Evolutionary conservation across 441 rosid species (phyloP).

Genomic region (Viola pubescens): DNA sequence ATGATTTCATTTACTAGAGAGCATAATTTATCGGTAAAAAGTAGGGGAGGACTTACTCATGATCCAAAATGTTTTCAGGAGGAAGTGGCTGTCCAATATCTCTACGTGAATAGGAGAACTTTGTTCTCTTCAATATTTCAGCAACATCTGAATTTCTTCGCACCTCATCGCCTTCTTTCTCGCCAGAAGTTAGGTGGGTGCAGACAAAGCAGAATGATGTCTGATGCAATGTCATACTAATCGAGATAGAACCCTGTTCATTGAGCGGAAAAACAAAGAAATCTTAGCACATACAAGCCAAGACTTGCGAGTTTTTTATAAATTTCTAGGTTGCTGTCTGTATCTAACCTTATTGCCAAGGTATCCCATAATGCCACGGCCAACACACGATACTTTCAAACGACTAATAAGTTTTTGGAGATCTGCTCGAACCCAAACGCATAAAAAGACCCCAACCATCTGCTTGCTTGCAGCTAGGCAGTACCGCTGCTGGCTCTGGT

Average conservation of each 20-base stretch:
- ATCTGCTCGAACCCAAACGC: conserved; percentile 77
- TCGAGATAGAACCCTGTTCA: conserved; percentile 76
- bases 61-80: conserved; percentile 61
- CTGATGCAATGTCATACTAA: conserved; percentile 67
- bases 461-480: conserved; percentile 82
- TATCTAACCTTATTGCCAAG: conserved; percentile 82
- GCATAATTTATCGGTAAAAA: background rate
- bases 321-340: background rate
- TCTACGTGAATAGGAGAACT: conserved; percentile 44
- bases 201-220: conserved; percentile 86
- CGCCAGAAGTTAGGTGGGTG: conserved; percentile 87
- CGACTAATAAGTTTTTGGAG: conserved; percentile 45
- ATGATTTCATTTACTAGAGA: no score
- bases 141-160: conserved; percentile 72
- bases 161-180: conserved; percentile 81
- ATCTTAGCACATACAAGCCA: background rate
- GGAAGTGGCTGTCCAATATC: conserved; percentile 19
- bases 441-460: conserved; percentile 88
- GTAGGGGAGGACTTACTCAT: conserved; percentile 47
- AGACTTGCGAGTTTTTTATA: background rate
- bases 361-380: conserved; percentile 94
- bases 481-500: conserved; percentile 23
- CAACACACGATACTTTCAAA: conserved; percentile 82
- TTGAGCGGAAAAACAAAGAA: background rate
- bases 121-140: conserved; percentile 72